phyloP scores from a whole-genome alignment of 495 filamentous ascomycete genomes.

The Gamarada debralockiae region DNA sequence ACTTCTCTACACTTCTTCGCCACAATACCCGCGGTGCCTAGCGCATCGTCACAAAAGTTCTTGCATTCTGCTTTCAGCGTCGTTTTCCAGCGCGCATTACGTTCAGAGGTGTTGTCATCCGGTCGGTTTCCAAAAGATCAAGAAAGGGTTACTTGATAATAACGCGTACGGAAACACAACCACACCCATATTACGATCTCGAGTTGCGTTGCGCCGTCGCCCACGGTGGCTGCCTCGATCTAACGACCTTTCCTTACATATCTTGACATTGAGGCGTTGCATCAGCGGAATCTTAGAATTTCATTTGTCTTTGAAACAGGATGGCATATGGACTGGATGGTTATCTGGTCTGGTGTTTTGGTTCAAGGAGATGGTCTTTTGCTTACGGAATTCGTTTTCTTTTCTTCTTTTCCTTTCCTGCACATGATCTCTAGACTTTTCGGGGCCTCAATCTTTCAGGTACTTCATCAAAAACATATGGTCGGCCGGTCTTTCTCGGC shows the following conservation, averaged over 20 bases:
- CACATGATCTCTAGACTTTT: conserved; percentile 25
- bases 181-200: conserved; percentile 22
- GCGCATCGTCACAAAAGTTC: conserved; percentile 26
- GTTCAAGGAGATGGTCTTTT: conserved; percentile 18
- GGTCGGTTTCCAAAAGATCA: conserved; percentile 19
- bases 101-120: conserved; percentile 22
- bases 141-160: conserved; percentile 17
- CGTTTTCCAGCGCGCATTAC: conserved; percentile 27
- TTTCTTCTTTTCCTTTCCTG: conserved; percentile 16
- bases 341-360: conserved; percentile 26
- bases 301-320: conserved; percentile 24
- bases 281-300: conserved; percentile 26
- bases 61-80: conserved; percentile 24
- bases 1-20: conserved; percentile 3
- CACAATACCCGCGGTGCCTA: conserved; percentile 22
- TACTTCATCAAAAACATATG: conserved; percentile 21
- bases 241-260: conserved; percentile 22
- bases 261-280: conserved; percentile 23
- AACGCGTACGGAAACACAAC: conserved; percentile 14
- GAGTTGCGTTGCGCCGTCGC: conserved; percentile 24
- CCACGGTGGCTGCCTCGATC: conserved; percentile 27
- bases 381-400: conserved; percentile 16
- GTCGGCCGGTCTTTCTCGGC: conserved; percentile 18
- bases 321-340: conserved; percentile 25
- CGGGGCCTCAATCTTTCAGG: conserved; percentile 12